phyloP scores from a whole-genome alignment of 2,329 filamentous ascomycete genomes.

The Orbilia ellipsospora region DNA sequence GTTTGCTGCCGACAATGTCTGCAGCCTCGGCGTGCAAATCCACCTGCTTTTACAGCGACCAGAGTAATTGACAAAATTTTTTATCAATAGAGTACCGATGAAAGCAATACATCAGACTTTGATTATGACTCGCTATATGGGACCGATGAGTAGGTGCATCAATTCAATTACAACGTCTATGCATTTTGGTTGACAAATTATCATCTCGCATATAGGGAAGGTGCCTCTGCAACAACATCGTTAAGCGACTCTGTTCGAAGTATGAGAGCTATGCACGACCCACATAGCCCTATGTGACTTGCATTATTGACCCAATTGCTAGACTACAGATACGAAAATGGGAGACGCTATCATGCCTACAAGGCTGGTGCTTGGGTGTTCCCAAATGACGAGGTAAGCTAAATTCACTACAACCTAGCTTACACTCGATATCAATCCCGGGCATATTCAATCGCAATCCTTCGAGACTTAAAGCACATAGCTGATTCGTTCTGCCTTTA shows the following conservation, averaged over 20 bases:
- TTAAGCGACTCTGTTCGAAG: slow-evolving; percentile 49
- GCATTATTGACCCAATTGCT: neutral
- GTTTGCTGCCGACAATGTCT: too few relatives aligned
- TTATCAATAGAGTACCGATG: slow-evolving; percentile 13
- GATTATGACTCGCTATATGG: slow-evolving; percentile 52
- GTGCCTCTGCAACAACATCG: slow-evolving; percentile 42
- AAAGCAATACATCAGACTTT: neutral
- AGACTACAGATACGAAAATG: slow-evolving; percentile 57
- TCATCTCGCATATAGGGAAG: slow-evolving; percentile 32
- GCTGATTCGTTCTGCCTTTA: neutral
- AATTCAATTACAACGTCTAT: neutral
- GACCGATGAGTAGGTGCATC: slow-evolving; percentile 45
- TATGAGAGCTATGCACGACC: slow-evolving; percentile 5
- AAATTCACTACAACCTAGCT: neutral
- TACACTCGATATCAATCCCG: neutral
- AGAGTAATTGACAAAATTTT: neutral
- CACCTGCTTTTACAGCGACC: too few relatives aligned
- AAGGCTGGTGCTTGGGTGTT: slow-evolving; percentile 66
- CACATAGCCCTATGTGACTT: neutral
- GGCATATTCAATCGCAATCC: neutral
- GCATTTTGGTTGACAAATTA: neutral
- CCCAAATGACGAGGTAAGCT: slow-evolving; percentile 66
- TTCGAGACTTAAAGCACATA: neutral
- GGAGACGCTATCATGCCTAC: slow-evolving; percentile 66
- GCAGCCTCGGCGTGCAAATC: too few relatives aligned